Evolutionary conservation across 768 basidiomycete species (phyloP), one percentile per base, ranked within the genome.

Genomic region (Thelephora ganbajun): DNA sequence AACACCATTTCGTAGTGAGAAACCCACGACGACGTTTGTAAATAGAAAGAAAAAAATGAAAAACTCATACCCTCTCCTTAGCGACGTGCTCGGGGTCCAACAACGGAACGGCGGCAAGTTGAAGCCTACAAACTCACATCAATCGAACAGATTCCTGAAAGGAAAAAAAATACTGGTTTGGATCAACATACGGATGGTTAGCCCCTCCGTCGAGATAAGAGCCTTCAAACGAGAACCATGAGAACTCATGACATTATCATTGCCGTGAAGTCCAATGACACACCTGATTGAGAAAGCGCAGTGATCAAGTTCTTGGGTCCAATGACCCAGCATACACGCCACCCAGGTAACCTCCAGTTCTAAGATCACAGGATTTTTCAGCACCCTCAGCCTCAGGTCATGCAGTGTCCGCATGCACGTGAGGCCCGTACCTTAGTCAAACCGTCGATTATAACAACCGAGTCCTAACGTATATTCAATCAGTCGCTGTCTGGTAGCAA

Each of bases 121-220:
- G 93, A 56, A 94, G 69, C 7, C 82, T 88, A 50, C 13, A 26
- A 33, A 30, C 26, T 4, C 26, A 9, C 26, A 30, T 30, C 26
- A 30, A 30, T 30, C 26, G 9, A 4, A 9, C 9, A 4, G 26
- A 9, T 30, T 30, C 9, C 9, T 30, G 26, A 30, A 30, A 30
- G 5, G 26, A 4, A 30, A 9, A 30, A 4, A 4, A 30, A 9
- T 4, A 4, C 9, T 30, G 26, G 9, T 30, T 30, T 30, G 20
- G 11, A 37, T 13, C 34, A 35, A 43, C 44, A 65, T 62, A 90
- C 82, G 89, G 87, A 61, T 93, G 91, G 58, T 89, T 91, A 3
- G 89, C 89, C 48, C 93, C 93, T 14, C 93, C 93, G 56, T 97
- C 93, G 48, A 97, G 67, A 78, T 91, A 96, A 7, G 87, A 90